Base-by-base conservation (phyloP, 2,329 filamentous ascomycete genomes). In the Phoma sp. region DNA sequence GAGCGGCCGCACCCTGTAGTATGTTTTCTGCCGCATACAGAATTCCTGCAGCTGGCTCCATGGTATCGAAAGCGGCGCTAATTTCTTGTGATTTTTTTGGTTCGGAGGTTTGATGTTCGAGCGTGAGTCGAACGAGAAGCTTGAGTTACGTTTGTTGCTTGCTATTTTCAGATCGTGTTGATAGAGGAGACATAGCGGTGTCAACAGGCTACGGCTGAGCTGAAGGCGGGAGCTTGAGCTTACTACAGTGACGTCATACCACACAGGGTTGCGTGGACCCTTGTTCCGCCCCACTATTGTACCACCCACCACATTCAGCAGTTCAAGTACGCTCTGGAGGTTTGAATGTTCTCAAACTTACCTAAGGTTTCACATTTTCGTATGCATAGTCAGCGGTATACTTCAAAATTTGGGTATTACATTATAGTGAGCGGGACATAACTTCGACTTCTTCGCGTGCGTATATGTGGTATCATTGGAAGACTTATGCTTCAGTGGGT, bases 1-100 rank as follows among this genome's bases (percentile, higher is more conserved):
- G 69, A 24, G 80, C 77, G 4, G 76, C 76, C 8, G 78, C 81
- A 10, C 75, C 74, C 57, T 63, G 65, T 24, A 78, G 60, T 6
- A 74, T 33, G 47, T 64, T 68, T 51, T 75, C 71, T 13, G 75
- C 71, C 24, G 74, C 71, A 47, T 77, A 76, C 7, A 76, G 58
- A 21, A 70, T 72, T 41, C 74, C 71, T 43, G 71, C 62, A 10
- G 69, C 69, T 52, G 74, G 69, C 69, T 77, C 76, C 70, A 74
- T 74, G 22, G 19, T 67, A 32, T 8, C 15, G 19, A 33, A 15
- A 22, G 36, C 6, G 32, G 5, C n/a, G 32, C 17, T 35, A 35
- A 5, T n/a, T 17, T 10, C 3, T 8, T n/a, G 10, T 6, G 32
- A 17, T 35, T 17, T 7, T 1, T 35, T 21, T 13, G 36, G 22